A percentile compares a stretch with the other conserved stretches of the same genome.
Evolutionary conservation across 1,139 yeast species (phyloP).

Genomic region (Pichia sp.): DNA sequence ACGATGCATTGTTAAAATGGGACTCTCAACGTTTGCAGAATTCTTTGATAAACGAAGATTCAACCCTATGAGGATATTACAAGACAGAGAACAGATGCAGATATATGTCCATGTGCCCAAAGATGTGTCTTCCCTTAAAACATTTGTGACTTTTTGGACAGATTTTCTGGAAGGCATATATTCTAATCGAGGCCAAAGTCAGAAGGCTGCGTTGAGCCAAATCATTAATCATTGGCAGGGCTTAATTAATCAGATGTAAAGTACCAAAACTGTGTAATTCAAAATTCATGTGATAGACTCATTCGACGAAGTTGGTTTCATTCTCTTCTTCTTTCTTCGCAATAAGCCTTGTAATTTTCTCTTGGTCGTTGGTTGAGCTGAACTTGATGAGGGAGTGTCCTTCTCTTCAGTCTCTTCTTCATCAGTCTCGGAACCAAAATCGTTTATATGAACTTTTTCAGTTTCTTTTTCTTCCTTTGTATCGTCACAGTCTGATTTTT

Average conservation of each 20-base stretch:
- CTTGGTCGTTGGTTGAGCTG: not conserved
- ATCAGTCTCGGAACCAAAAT: not conserved
- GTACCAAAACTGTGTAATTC: not conserved
- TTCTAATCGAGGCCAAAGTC: conserved; percentile 11
- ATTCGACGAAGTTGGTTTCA: not conserved
- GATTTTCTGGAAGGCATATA: conserved; percentile 23
- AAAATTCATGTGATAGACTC: not conserved
- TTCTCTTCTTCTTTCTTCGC: conserved; percentile 7
- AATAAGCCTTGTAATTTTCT: conserved; percentile 13
- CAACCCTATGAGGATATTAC: conserved; percentile 31
- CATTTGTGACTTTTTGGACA: conserved; percentile 52
- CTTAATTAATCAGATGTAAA: not conserved
- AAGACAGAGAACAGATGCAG: conserved; percentile 31
- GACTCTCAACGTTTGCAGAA: conserved; percentile 56
- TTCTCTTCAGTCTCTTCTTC: not conserved
- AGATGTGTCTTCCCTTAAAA: conserved; percentile 30
- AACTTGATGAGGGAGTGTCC: not conserved
- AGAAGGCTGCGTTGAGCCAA: conserved; percentile 12
- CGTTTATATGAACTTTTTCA: not conserved
- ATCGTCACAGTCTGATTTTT: not conserved
- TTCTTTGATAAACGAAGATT: conserved; percentile 35
- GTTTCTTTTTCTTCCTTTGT: not conserved
- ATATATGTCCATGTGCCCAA: conserved; percentile 33
- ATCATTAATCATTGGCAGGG: conserved; percentile 17
- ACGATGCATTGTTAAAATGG: conserved; percentile 41